Percentiles rank a stretch among this genome's conserved stretches.
Conservation (phyloP, 208 protist species). For the Trypanosoma melophagium region DNA sequence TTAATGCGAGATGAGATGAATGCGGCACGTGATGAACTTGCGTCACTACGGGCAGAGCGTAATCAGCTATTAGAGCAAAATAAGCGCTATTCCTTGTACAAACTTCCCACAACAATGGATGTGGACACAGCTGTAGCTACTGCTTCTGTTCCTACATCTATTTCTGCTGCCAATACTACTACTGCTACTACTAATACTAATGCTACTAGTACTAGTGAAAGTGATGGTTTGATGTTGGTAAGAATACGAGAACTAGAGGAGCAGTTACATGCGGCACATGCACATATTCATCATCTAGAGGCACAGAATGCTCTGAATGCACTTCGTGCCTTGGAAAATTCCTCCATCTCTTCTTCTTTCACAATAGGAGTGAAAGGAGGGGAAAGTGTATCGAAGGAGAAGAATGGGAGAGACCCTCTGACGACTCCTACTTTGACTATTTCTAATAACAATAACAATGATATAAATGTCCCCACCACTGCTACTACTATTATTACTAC, state of each 20-base stretch:
- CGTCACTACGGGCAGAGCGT: slow-evolving; percentile 32
- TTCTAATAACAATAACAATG: too few species aligned
- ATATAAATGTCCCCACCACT: too few species aligned
- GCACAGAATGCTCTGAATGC: neutral
- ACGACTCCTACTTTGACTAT: too few species aligned
- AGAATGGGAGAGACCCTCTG: too few species aligned
- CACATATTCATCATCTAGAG: slow-evolving; percentile 38
- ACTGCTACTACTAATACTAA: neutral
- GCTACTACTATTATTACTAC: too few species aligned
- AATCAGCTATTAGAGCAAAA: slow-evolving; percentile 27
- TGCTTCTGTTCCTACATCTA: neutral
- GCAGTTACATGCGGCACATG: slow-evolving; percentile 40
- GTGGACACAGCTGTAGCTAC: neutral
- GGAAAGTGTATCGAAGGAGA: too few species aligned
- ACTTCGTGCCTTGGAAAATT: neutral
- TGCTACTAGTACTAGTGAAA: neutral
- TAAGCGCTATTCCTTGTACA: slow-evolving; percentile 7
- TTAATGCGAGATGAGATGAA: slow-evolving; percentile 42
- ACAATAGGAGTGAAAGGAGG: too few species aligned
- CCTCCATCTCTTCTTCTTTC: neutral
- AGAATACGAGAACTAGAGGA: slow-evolving; percentile 47
- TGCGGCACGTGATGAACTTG: slow-evolving; percentile 28
- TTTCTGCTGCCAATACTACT: neutral
- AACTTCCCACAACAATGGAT: neutral
- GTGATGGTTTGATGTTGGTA: slow-evolving; percentile 18